Evolutionary conservation across 176 grass and related monocot species (phyloP).

Genomic region (Dendrocalamus sinicus): DNA sequence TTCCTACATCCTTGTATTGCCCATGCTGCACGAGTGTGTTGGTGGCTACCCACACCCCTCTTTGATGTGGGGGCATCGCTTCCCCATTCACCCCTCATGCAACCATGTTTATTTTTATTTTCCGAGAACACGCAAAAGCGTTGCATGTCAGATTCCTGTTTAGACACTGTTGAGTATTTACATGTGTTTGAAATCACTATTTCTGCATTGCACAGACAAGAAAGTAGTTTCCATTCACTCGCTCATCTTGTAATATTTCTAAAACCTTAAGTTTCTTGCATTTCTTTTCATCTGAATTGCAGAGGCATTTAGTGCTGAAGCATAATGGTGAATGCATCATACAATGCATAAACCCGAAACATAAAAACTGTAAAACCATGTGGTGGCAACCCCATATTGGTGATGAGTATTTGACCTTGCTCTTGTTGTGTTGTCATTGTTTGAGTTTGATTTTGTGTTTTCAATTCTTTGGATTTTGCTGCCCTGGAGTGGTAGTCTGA

Average conservation of each 20-base stretch:
- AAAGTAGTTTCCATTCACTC: too few relatives aligned
- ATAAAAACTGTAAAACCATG: too few relatives aligned
- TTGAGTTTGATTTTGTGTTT: too few relatives aligned
- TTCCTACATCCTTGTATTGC: neutral
- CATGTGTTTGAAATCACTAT: slow-evolving; percentile 2
- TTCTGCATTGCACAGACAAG: neutral
- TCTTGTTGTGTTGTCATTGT: too few relatives aligned
- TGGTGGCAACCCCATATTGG: too few relatives aligned
- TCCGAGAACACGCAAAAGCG: too few relatives aligned
- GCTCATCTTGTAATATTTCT: too few relatives aligned
- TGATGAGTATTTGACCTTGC: too few relatives aligned
- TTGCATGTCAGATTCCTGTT: neutral
- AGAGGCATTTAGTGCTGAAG: neutral
- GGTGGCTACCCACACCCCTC: neutral
- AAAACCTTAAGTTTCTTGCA: neutral
- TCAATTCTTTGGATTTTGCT: too few relatives aligned
- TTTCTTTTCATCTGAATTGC: slow-evolving; percentile 22
- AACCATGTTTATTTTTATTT: neutral
- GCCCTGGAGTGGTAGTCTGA: too few relatives aligned
- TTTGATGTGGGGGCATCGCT: neutral
- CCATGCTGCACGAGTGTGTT: neutral
- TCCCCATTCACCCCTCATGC: neutral
- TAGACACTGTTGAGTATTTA: neutral
- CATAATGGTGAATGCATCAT: neutral
- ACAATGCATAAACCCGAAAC: neutral